Base-by-base conservation (phyloP, 2,329 filamentous ascomycete genomes). In the Colletotrichum sp. region DNA sequence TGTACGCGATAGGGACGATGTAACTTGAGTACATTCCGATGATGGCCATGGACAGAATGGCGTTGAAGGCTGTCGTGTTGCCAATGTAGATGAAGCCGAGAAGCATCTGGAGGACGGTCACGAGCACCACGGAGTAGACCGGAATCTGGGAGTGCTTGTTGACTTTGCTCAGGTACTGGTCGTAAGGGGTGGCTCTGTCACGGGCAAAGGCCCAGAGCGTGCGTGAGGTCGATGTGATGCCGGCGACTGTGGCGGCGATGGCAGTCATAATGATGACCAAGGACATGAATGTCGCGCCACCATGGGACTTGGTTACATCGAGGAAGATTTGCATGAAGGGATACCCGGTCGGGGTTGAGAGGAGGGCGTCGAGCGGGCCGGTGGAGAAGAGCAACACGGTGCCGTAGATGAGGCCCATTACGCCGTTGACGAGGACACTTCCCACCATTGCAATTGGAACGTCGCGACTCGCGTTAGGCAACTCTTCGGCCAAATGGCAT, bases 21-120 rank as follows among this genome's bases (percentile, higher is more conserved):
- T 86, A 88, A 6, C 87, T 88, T 0, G 83, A 79, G 75, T 89
- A 89, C 67, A 88, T 78, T 4, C 84, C 84, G 5, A 88, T 83
- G 55, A 89, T 84, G 0, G 84, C 81, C 83, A 88, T 86, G 2
- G 84, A 85, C 0, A 86, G 77, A 18, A 87, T 79, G 1, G 86
- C 86, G 62, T 85, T 87, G 73, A 85, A 86, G 1, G 87, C 85
- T 0, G 86, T 87, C 1, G 79, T 81, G 71, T 85, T 85, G n/a
- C 86, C 87, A 2, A 86, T 78, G 55, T 87, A 87, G 72, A 87
- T 85, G 59, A 87, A 79, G 0, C 83, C 83, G 3, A 85, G 81
- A 0, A 83, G 64, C 44, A 81, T 77, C 67, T 84, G 81, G 0
- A 85, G 73, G 4, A 78, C 59, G 1, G 78, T 79, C 3, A 82